Percentiles rank a stretch among this genome's conserved stretches.
Evolutionary conservation across 495 filamentous ascomycete genomes (phyloP).

Genomic region (Podospora conica): DNA sequence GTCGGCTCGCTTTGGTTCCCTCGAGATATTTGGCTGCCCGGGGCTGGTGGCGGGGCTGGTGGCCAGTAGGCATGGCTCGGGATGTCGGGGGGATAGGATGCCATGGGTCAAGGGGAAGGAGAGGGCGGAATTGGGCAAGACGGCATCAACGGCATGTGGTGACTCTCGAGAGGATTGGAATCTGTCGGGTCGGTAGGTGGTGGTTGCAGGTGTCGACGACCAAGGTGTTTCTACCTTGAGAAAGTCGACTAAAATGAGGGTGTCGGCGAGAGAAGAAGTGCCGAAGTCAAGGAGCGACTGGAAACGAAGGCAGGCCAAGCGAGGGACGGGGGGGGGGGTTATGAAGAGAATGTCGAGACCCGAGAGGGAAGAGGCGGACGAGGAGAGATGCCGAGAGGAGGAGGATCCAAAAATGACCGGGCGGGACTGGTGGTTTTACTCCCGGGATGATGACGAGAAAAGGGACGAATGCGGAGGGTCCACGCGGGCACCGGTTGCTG

Average conservation of each 20-base stretch:
- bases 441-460: background rate
- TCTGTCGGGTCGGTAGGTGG: background rate
- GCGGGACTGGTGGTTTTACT: background rate
- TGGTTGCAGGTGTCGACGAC: background rate
- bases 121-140: background rate
- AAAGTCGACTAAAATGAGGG: background rate
- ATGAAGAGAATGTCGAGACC: background rate
- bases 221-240: too few species aligned
- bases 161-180: background rate
- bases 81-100: background rate
- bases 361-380: background rate
- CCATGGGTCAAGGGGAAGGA: background rate
- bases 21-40: background rate
- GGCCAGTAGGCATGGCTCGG: background rate
- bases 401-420: background rate
- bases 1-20: background rate
- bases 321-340: background rate
- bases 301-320: background rate
- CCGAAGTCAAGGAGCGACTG: background rate
- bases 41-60: background rate
- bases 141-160: background rate
- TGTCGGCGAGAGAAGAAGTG: background rate
- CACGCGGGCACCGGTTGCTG: background rate
- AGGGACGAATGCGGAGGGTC: background rate
- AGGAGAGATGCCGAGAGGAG: background rate